phyloP scores from a whole-genome alignment of 176 grass and related monocot genomes.

The Zoysia japonica region DNA sequence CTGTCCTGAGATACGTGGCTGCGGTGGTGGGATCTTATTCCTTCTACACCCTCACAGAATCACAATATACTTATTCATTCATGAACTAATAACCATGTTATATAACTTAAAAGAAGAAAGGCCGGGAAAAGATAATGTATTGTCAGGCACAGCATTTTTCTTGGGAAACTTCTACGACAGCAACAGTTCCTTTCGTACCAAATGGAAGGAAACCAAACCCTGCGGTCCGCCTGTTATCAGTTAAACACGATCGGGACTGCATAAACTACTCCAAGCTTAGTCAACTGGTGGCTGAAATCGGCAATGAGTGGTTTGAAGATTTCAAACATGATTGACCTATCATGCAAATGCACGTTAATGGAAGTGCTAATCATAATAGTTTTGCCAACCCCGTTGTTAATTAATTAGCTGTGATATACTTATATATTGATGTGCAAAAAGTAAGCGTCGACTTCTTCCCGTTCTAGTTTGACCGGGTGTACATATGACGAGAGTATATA shows the following conservation, averaged over 20 bases:
- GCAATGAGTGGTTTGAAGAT: slow-evolving; percentile 27
- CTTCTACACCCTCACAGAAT: neutral
- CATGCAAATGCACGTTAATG: slow-evolving; percentile 7
- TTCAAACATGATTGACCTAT: slow-evolving; percentile 31
- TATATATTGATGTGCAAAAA: neutral
- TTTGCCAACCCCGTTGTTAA: neutral
- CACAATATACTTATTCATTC: neutral
- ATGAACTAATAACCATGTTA: slow-evolving; percentile 24
- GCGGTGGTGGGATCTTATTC: slow-evolving; percentile 38
- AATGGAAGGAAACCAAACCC: slow-evolving; percentile 4
- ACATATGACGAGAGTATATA: too few species aligned
- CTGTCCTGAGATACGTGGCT: neutral
- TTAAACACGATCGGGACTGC: neutral
- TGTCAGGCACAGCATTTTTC: neutral
- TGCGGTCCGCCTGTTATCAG: slow-evolving; percentile 7
- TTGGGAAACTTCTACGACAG: neutral
- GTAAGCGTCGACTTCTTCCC: neutral
- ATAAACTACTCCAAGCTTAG: slow-evolving; percentile 14
- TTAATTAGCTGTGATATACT: neutral
- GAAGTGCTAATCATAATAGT: neutral
- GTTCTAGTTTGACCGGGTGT: neutral
- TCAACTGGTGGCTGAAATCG: slow-evolving; percentile 30
- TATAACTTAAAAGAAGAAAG: neutral
- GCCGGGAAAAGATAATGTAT: neutral
- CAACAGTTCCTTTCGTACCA: slow-evolving; percentile 17